These are phyloP conservation scores for Chiua sp. DNA, from an alignment of 1,284 basidiomycete genomes.

Conservation along the genomic window DNA sequence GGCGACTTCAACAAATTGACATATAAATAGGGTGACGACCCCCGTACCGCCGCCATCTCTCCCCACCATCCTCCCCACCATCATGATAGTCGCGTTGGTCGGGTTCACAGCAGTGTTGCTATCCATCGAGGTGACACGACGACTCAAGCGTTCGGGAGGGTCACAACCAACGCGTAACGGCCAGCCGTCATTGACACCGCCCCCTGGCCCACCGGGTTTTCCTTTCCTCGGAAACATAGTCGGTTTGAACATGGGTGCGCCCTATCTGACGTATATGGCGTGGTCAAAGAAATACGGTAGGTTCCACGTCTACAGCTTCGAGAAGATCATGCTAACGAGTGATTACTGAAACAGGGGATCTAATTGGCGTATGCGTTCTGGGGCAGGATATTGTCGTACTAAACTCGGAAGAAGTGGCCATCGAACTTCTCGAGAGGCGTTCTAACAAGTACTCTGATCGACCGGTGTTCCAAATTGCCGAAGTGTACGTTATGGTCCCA, in stretches of 20 bases:
- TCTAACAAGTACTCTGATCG: slow-evolving; percentile 25
- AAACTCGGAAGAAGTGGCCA: slow-evolving; percentile 21
- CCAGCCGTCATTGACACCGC: slow-evolving; percentile 4
- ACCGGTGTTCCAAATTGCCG: slow-evolving; percentile 5
- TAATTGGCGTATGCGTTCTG: slow-evolving; percentile 13
- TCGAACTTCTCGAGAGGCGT: slow-evolving; percentile 21
- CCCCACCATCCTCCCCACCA: no score
- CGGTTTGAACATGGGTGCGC: slow-evolving; percentile 2
- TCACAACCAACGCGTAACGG: background rate
- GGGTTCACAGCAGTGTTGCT: slow-evolving; percentile 11
- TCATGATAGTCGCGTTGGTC: slow-evolving; percentile 10
- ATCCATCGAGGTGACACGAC: slow-evolving; percentile 4
- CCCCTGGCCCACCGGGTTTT: slow-evolving; percentile 7
- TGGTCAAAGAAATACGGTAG: slow-evolving; percentile 12
- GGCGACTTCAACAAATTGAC: no score
- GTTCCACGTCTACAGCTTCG: background rate
- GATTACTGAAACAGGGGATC: slow-evolving; percentile 4
- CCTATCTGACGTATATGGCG: slow-evolving; percentile 8
- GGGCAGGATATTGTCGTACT: slow-evolving; percentile 19
- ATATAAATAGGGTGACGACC: no score
- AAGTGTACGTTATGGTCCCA: slow-evolving; percentile 5
- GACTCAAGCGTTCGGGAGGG: background rate
- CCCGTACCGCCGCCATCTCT: no score
- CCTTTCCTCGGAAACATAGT: slow-evolving; percentile 12
- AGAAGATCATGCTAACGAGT: background rate